A percentile compares a stretch with the other conserved stretches of the same genome.
Evolutionary conservation across 2,329 filamentous ascomycete genomes (phyloP).

Genomic region (Sporothrix humicola): DNA sequence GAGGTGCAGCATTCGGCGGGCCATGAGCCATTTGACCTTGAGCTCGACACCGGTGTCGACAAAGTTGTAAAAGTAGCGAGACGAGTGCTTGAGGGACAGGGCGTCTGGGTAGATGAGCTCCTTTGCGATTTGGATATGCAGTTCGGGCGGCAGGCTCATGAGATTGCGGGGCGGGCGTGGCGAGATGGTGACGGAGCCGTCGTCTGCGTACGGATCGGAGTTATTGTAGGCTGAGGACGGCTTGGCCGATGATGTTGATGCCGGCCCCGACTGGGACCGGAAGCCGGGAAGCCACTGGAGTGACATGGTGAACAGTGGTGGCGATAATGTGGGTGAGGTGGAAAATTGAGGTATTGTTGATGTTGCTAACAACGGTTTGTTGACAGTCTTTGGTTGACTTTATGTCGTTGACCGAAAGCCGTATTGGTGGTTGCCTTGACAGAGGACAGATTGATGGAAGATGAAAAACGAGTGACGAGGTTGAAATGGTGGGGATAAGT

Average conservation of each 20-base stretch:
- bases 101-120: constrained; percentile 73
- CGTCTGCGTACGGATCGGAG: not conserved
- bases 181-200: not conserved
- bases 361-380: not conserved
- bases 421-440: constrained; percentile 15
- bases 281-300: constrained; percentile 22
- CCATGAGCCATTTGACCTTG: constrained; percentile 72
- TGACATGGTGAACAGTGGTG: not conserved
- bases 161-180: constrained; percentile 42
- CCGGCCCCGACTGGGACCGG: not conserved
- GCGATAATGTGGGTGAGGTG: not conserved
- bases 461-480: not conserved
- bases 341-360: not conserved
- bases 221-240: not conserved
- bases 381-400: not conserved
- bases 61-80: constrained; percentile 65
- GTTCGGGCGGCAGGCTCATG: constrained; percentile 65
- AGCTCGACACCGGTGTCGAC: constrained; percentile 69
- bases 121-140: constrained; percentile 67
- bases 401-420: not conserved
- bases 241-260: not conserved
- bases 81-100: constrained; percentile 71
- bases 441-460: constrained; percentile 22
- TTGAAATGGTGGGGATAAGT: not conserved
- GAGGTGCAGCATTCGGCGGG: constrained; percentile 66